Evolutionary conservation across 2,329 filamentous ascomycete genomes (phyloP), one percentile per base, ranked within the genome.

Genomic region (Drechmeria coniospora): DNA sequence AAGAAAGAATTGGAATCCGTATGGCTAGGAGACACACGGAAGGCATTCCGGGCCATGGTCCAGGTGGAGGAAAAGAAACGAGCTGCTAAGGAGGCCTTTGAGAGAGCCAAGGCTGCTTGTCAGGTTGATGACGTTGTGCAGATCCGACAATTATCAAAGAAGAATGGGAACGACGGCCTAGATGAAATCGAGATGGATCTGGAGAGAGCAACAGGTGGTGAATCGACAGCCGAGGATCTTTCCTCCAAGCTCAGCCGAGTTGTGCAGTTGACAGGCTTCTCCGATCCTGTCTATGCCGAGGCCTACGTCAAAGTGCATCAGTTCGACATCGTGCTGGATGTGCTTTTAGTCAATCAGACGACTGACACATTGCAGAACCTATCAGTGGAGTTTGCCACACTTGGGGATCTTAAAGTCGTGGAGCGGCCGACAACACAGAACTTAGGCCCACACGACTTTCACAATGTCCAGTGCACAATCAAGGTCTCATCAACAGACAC

Each of bases 301-400:
- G 90, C 90, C 5, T 98, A 98, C 44, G 87, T 98, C 47, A 93
- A 92, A 52, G 87, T 98, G 8, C 86, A 95, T 52, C 90, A 98
- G 53, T 98, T 98, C 47, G 90, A 98, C 48, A 98, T 98, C 44
- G 79, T 98, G 11, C 68, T 98, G 15, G 90, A 98, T 46, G 90
- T 98, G 7, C 69, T 98, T 3, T 66, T 98, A 14, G 90, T 98
- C 45, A 98, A 98, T 54, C 90, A 98, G 56, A 95, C 90, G 1
- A 82, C 79, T 10, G 87, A 95, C 47, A 98, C 90, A 3, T 67
- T 98, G 15, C 90, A 95, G 53, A 98, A 98, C 45, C 66, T 98
- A 18, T 93, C 84, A 0, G 87, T 98, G 14, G 90, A 98, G 53
- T 98, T 98, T 48, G 90, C 90, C n/a, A 98, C 90, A 1, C 67